A percentile compares a stretch with the other conserved stretches of the same genome.
Conservation (phyloP, 1,284 basidiomycete genomes). For the Irpex lacteus region DNA sequence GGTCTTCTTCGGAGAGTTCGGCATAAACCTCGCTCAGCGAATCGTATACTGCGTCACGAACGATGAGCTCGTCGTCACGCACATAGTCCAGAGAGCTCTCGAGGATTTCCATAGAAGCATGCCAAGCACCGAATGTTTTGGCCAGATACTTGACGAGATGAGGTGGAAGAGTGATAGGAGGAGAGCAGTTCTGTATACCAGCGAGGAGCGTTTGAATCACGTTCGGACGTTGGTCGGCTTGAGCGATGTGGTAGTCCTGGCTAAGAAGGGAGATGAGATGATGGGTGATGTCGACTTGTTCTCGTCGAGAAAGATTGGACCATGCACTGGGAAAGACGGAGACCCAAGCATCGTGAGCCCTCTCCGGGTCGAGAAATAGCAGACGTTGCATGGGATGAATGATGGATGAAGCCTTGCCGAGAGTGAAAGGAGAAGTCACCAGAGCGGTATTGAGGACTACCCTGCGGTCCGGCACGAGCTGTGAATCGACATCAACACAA, state of each 20-base stretch:
- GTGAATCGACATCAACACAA: conserved; percentile 68
- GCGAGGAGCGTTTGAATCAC: conserved; percentile 90
- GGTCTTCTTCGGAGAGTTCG: conserved; percentile 94
- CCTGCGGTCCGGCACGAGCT: conserved; percentile 34
- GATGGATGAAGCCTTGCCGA: conserved; percentile 56
- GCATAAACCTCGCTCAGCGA: conserved; percentile 95
- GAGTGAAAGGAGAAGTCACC: conserved; percentile 34
- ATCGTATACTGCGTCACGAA: conserved; percentile 87
- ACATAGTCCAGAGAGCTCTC: conserved; percentile 72
- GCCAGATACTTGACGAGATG: conserved; percentile 96
- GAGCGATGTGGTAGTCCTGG: conserved; percentile 92
- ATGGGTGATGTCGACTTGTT: conserved; percentile 88
- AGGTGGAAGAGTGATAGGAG: conserved; percentile 88
- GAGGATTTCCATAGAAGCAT: conserved; percentile 89
- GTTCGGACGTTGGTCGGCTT: conserved; percentile 91
- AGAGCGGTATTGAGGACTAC: conserved; percentile 29
- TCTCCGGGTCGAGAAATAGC: conserved; percentile 76
- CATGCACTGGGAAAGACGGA: conserved; percentile 89
- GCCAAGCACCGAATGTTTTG: conserved; percentile 96
- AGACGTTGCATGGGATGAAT: conserved; percentile 82
- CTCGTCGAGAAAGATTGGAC: conserved; percentile 81
- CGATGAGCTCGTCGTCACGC: conserved; percentile 78
- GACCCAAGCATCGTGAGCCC: conserved; percentile 88
- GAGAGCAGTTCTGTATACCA: conserved; percentile 82
- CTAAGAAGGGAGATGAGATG: conserved; percentile 90